Conservation (phyloP, 371 early-diverging fungal genomes). For the Haplosporangium sp. region DNA sequence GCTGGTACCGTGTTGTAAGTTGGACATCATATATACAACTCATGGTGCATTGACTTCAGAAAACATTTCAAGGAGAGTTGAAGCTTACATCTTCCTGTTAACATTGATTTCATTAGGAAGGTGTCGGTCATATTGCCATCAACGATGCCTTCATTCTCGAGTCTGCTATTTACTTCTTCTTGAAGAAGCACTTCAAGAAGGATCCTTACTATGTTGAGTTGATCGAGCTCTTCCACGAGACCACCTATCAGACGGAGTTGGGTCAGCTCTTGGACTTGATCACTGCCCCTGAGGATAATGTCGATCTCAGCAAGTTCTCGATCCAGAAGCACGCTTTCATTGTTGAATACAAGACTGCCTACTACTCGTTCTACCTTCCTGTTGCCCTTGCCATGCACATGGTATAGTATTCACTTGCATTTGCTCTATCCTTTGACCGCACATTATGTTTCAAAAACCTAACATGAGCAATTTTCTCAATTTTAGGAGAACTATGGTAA, state of each 20-base stretch:
- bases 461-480: not conserved
- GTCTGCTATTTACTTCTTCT: conserved; percentile 87
- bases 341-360: conserved; percentile 97
- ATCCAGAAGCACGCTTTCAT: conserved; percentile 93
- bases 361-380: conserved; percentile 98
- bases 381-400: conserved; percentile 94
- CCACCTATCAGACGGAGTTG: conserved; percentile 95
- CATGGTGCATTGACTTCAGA: not conserved
- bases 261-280: conserved; percentile 97
- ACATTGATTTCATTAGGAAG: conserved; percentile 50
- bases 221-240: conserved; percentile 94
- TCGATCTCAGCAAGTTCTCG: conserved; percentile 91
- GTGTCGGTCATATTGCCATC: conserved; percentile 92
- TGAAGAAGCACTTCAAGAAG: conserved; percentile 92
- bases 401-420: conserved; percentile 57
- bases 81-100: not conserved
- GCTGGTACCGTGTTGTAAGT: conserved; percentile 89
- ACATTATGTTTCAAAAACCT: not conserved
- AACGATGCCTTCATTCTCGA: conserved; percentile 96
- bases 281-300: conserved; percentile 94
- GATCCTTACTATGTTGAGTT: conserved; percentile 89
- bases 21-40: too few relatives aligned
- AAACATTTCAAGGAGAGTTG: not conserved
- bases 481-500: conserved; percentile 88
- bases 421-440: too few relatives aligned